These are phyloP conservation scores for Neonectria hederae DNA, from an alignment of 2,329 filamentous ascomycete species.

Conservation along the genomic window DNA sequence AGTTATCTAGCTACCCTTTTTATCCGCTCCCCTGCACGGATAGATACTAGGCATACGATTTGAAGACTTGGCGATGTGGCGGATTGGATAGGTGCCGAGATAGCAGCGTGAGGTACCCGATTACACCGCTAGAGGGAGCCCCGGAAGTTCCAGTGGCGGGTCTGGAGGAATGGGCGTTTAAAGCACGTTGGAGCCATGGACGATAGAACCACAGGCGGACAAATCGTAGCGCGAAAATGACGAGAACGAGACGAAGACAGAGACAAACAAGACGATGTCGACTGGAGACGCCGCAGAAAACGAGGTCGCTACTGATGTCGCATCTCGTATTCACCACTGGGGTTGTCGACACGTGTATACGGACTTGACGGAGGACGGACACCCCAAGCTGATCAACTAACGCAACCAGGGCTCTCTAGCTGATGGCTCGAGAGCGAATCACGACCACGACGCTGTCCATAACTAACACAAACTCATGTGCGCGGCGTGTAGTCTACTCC, in stretches of 20 bases:
- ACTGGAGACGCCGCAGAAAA: background rate
- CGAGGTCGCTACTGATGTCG: conserved; percentile 5
- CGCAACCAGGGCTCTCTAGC: conserved; percentile 8
- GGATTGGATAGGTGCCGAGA: conserved; percentile 3
- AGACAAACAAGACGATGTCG: background rate
- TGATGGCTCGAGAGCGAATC: background rate
- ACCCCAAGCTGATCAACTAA: no score
- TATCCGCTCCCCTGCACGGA: background rate
- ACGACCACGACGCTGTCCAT: background rate
- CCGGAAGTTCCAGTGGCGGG: conserved; percentile 12
- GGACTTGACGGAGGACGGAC: no score
- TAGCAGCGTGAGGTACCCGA: background rate
- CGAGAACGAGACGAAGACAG: background rate
- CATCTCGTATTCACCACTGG: conserved; percentile 18
- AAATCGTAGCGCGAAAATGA: background rate
- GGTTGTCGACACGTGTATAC: background rate
- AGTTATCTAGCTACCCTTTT: conserved; percentile 3
- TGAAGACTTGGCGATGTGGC: conserved; percentile 19
- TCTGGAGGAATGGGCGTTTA: conserved; percentile 11
- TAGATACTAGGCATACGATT: conserved; percentile 1
- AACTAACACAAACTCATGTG: background rate
- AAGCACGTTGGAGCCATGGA: background rate
- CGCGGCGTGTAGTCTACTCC: background rate
- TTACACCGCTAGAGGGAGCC: conserved; percentile 12
- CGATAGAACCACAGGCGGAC: background rate